Base-by-base conservation (phyloP, 2,329 filamentous ascomycete genomes). In the Sporothrix mexicana region DNA sequence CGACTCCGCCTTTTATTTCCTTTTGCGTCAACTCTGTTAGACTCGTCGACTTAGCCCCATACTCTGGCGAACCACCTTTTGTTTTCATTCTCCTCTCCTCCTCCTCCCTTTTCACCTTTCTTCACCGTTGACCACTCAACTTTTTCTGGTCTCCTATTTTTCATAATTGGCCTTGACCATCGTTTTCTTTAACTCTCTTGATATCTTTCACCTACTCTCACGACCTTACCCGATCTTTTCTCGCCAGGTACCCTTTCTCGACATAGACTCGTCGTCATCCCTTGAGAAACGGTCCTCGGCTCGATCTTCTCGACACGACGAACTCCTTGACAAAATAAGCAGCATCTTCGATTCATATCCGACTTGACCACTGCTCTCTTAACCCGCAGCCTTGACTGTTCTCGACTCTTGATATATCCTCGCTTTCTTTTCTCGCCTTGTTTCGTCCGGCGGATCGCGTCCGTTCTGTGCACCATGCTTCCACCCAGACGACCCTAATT, bases 391-490 rank as follows among this genome's bases (percentile, higher is more conserved):
- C 41, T n/a, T 62, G 41, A 30, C 36, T 41, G 36, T 15, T 47
- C 20, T n/a, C 13, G 53, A 9, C 2, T 41, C 47, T 41, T 8
- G 9, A 9, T 55, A 17, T 15, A 6, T 45, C 36, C 51, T 25
- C 20, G 4, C 51, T 20, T 17, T 67, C 17, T 59, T 45, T 15
- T 9, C 25, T 10, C 57, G 8, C 6, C 41, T 59, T 45, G 20
- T 43, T 69, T 53, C 43, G 64, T 47, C n/a, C 25, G n/a, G 10
- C 55, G 23, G 41, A 8, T 30, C 36, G 30, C 20, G 55, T 69
- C 45, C 55, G 17, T 36, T 49, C 61, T 45, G 23, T 25, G 51
- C 74, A 75, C 45, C 51, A 75, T 75, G 74, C 73, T 70, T 36
- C n/a, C 41, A 23, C 20, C 68, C 45, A 62, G 36, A 66, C 71